Evolutionary conservation across 129 eudicot genomes (phyloP).

Genomic region (Centaurea solstitialis): DNA sequence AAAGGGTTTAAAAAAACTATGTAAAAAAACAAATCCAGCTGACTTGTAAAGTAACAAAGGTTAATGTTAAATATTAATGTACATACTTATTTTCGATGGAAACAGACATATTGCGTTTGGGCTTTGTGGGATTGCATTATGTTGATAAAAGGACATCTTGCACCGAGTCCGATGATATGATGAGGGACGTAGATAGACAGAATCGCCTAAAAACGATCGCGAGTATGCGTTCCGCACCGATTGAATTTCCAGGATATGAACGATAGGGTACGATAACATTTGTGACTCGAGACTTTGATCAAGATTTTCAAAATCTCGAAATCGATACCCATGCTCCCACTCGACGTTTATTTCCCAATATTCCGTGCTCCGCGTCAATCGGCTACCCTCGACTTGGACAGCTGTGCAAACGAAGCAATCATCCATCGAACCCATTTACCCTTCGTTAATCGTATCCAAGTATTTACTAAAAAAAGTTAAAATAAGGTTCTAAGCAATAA

Average conservation of each 20-base stretch:
- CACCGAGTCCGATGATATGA: conserved; percentile 30
- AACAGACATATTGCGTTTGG: background rate
- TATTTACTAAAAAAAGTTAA: too few species aligned
- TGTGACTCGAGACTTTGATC: conserved; percentile 31
- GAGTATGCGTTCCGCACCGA: conserved; percentile 29
- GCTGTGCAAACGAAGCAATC: background rate
- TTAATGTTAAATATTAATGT: background rate
- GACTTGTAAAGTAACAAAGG: too few species aligned
- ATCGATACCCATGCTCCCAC: conserved; percentile 33
- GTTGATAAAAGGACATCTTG: conserved; percentile 42
- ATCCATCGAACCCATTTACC: too few species aligned
- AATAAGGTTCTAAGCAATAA: too few species aligned
- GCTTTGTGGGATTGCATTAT: conserved; percentile 16
- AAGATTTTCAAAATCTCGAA: conserved; percentile 30
- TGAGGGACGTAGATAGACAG: conserved; percentile 25
- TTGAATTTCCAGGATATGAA: conserved; percentile 44
- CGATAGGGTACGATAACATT: conserved; percentile 34
- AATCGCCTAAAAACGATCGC: conserved; percentile 26
- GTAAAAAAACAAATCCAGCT: too few species aligned
- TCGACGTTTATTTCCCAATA: conserved; percentile 28
- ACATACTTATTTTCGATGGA: background rate
- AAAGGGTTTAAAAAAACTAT: too few species aligned
- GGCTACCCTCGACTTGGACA: conserved; percentile 23
- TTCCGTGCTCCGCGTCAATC: conserved; percentile 16
- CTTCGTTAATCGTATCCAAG: too few species aligned